Base-by-base conservation (phyloP, 2,329 filamentous ascomycete species). In the Pseudocercospora fuligena region DNA sequence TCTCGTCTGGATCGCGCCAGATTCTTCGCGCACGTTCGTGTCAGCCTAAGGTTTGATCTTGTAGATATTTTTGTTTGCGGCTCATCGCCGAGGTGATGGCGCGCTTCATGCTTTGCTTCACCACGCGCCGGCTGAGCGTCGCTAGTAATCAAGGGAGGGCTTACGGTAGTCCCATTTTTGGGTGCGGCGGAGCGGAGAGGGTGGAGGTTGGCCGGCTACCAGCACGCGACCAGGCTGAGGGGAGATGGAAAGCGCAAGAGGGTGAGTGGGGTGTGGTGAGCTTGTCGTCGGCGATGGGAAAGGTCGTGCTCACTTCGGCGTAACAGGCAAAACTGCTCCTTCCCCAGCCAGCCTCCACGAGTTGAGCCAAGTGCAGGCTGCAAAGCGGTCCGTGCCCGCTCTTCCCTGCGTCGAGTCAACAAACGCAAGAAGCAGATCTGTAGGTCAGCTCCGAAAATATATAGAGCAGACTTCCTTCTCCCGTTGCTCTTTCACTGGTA, bases 1-100 rank as follows among this genome's bases (percentile, higher is more conserved):
- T 81, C 67, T 82, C 78, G 57, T 82, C 80, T 47, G 85, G 85
- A 74, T 85, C 83, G 76, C 82, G 82, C 81, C 83, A 89, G 78
- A 88, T 83, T 61, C 68, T 70, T 63, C 21, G 63, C 23, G 56
- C 25, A 46, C 40, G 49, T 19, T 46, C 31, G 62, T 61, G 62
- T 69, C 47, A 70, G 66, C 65, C 46, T 62, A 4, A 19, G 51
- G 46, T 61, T 60, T 43, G 12, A 36, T 56, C 47, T 60, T 60
- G 54, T 56, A 40, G 47, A 23, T 60, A 58, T 59, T 64, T 53
- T 23, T 53, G 43, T 25, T 62, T 58, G 31, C 56, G 56, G 56
- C 56, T 58, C 56, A 40, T 40, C n/a, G 56, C 31, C 31, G 56
- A 40, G 56, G 56, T 25, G 56, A 58, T 36, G 21, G 47, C 53